A percentile compares a stretch with the other conserved stretches of the same genome.
Evolutionary conservation across 2,329 filamentous ascomycete species (phyloP).

Genomic region (Emmonsiellopsis sp.): DNA sequence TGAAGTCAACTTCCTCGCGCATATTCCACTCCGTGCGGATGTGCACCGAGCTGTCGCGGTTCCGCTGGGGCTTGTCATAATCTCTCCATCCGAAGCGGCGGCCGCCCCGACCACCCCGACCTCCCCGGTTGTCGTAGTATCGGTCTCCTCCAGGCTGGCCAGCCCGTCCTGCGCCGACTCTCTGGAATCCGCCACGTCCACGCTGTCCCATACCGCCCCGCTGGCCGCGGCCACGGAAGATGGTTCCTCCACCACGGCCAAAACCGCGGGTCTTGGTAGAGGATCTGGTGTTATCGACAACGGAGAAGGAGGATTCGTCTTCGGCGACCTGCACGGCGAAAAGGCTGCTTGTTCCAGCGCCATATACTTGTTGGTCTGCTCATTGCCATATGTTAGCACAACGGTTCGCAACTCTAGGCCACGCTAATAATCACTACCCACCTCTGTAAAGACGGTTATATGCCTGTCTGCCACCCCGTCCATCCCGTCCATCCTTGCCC

Average conservation of each 20-base stretch:
- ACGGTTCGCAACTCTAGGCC: slow-evolving; percentile 4
- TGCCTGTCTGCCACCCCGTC: slow-evolving; percentile 69
- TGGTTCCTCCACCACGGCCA: slow-evolving; percentile 74
- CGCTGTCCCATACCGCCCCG: slow-evolving; percentile 69
- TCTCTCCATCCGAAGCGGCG: slow-evolving; percentile 97
- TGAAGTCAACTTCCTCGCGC: slow-evolving; percentile 98
- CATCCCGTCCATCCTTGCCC: slow-evolving; percentile 62
- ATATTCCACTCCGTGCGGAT: slow-evolving; percentile 93
- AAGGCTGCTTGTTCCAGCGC: slow-evolving; percentile 71
- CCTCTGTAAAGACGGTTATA: slow-evolving; percentile 92
- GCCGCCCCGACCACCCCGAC: slow-evolving; percentile 61
- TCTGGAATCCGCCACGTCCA: slow-evolving; percentile 63
- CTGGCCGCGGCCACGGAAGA: slow-evolving; percentile 69
- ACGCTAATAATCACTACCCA: slow-evolving; percentile 29
- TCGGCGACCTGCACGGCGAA: slow-evolving; percentile 89
- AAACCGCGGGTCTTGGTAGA: slow-evolving; percentile 74
- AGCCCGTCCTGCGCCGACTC: slow-evolving; percentile 56
- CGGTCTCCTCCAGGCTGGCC: slow-evolving; percentile 54
- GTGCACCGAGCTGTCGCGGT: slow-evolving; percentile 90
- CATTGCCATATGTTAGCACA: slow-evolving; percentile 10
- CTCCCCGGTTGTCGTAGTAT: slow-evolving; percentile 61
- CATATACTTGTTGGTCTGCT: slow-evolving; percentile 91
- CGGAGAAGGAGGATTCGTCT: slow-evolving; percentile 95
- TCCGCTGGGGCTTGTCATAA: slow-evolving; percentile 94
- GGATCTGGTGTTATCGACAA: slow-evolving; percentile 90